Base-by-base conservation (phyloP, 2,329 filamentous ascomycete species). In the Aspergillus sp. region DNA sequence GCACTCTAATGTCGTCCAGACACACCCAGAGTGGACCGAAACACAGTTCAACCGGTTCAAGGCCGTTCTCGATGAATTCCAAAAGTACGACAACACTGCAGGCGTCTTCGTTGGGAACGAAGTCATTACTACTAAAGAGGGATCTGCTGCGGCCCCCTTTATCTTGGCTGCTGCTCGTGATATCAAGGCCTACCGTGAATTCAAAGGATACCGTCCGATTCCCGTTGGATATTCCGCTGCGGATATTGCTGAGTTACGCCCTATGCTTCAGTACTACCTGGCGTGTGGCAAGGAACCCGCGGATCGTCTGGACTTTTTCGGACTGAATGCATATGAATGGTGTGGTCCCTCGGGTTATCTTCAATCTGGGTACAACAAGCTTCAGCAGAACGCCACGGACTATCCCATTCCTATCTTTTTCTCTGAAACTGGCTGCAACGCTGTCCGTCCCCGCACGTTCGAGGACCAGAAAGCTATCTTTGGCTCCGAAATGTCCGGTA, bases 91-190 rank as follows among this genome's bases (percentile, higher is more conserved):
- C 67, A 94, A 94, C 64, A 77, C 86, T 1, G 80, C 88, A 7
- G 88, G 86, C 41, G 86, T 93, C 65, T 91, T 94, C 58, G 78
- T 95, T 49, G 90, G 88, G 53, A 95, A 95, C 61, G 89, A 95
- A 66, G 85, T 93, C 39, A 63, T 94, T 45, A 63, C 57, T 42
- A 60, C 54, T 59, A 65, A 64, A 10, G 70, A 75, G 43, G 73
- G 77, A 49, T 78, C 77, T n/a, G 62, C 69, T 28, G 84, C 85
- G 30, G 88, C 88, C 6, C 87, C 88, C 2, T 94, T 83, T 63
- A 81, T 94, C 70, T 89, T 94, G 67, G 84, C 88, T 43, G 86
- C 88, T 29, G 79, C 82, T 41, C 80, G 85, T 51, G 88, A 94
- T 65, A 75, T 94, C 72, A 94, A 94, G 72, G 80, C 82, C 5